Percentiles rank a stretch among this genome's conserved stretches.
phyloP scores from a whole-genome alignment of 805 yeast genomes.

The Yarrowia sp. region DNA sequence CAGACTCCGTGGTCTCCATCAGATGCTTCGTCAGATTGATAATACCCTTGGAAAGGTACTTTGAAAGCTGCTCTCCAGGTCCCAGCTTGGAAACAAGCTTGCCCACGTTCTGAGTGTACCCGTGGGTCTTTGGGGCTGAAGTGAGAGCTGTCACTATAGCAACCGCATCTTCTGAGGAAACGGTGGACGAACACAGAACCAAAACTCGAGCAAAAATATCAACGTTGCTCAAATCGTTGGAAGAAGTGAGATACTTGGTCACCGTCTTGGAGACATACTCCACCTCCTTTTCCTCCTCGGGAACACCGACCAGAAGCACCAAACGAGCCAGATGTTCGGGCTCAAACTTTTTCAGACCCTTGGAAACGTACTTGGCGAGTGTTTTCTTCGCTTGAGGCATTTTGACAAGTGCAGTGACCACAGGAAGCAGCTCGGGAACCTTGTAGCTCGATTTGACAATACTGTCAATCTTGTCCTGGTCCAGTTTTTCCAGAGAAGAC shows the following conservation, averaged over 20 bases:
- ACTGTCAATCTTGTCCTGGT: constrained; percentile 9
- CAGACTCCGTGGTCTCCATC: constrained; percentile 14
- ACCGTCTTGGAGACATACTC: constrained; percentile 1
- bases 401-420: constrained; percentile 1
- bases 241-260: background rate
- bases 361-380: constrained; percentile 8
- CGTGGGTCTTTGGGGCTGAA: constrained; percentile 25
- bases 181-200: background rate
- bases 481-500: constrained; percentile 1
- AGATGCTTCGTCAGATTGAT: constrained; percentile 36
- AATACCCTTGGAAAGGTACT: constrained; percentile 29
- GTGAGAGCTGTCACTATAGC: background rate
- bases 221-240: background rate
- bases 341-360: constrained; percentile 1
- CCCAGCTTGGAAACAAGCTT: background rate
- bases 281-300: background rate
- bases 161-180: background rate
- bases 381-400: background rate
- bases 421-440: constrained; percentile 5
- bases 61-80: background rate
- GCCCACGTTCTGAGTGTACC: constrained; percentile 29
- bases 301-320: constrained; percentile 10
- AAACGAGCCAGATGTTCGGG: constrained; percentile 7
- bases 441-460: constrained; percentile 24
- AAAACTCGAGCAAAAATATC: constrained; percentile 16